Evolutionary conservation across 495 filamentous ascomycete genomes (phyloP).

Genomic region (Sporormia fimetaria): DNA sequence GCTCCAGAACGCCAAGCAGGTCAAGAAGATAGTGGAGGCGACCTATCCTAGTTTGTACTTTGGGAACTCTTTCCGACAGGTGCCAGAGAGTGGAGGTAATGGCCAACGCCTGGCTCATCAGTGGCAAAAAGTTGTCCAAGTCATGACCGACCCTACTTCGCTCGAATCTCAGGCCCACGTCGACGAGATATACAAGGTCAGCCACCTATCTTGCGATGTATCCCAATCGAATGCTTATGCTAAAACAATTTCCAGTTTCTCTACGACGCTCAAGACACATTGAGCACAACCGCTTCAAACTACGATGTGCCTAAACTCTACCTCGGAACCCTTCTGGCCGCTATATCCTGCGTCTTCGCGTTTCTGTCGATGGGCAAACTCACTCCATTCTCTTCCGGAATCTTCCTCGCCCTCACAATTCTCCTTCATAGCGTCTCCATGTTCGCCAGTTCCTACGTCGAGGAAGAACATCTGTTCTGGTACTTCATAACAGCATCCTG

Average conservation of each 20-base stretch:
- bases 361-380: constrained; percentile 10
- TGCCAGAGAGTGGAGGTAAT: too few species aligned
- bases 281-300: constrained; percentile 83
- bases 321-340: constrained; percentile 42
- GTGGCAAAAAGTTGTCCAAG: constrained; percentile 40
- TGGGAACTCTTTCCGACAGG: constrained; percentile 28
- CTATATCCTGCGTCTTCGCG: constrained; percentile 37
- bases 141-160: constrained; percentile 4
- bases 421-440: constrained; percentile 71
- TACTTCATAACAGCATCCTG: constrained; percentile 80
- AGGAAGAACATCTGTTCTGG: constrained; percentile 98
- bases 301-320: constrained; percentile 60
- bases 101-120: constrained; percentile 55
- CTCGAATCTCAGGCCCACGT: constrained; percentile 11
- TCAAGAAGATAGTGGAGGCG: constrained; percentile 58
- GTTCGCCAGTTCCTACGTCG: constrained; percentile 95
- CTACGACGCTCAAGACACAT: constrained; percentile 54
- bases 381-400: constrained; percentile 15
- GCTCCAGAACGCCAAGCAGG: constrained; percentile 64
- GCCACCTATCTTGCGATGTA: too few species aligned
- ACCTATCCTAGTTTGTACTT: constrained; percentile 53
- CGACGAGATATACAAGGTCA: constrained; percentile 10
- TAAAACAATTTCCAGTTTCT: constrained; percentile 43
- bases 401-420: constrained; percentile 35
- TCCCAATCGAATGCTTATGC: too few species aligned